phyloP scores from a whole-genome alignment of 305 asterid genomes.

The Fraxinus velutina region DNA sequence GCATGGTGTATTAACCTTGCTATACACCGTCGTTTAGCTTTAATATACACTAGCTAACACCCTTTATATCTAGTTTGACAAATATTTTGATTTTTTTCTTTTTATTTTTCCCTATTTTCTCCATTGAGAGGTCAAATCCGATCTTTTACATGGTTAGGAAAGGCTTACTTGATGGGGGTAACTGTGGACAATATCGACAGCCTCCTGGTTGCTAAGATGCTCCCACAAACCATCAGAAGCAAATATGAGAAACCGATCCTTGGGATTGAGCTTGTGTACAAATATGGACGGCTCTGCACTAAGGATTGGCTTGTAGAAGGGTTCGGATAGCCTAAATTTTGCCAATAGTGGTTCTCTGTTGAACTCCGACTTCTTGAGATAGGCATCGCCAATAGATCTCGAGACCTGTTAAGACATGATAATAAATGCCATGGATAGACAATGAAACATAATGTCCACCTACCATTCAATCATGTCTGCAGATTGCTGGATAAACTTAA shows the following conservation, averaged over 20 bases:
- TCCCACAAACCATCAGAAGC: slow-evolving; percentile 99
- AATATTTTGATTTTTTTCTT: background rate
- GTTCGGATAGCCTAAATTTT: slow-evolving; percentile 60
- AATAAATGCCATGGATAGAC: background rate
- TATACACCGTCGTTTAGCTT: background rate
- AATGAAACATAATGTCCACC: background rate
- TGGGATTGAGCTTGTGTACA: slow-evolving; percentile 54
- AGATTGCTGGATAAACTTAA: background rate
- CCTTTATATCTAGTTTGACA: background rate
- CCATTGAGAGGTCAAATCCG: background rate
- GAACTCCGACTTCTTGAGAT: slow-evolving; percentile 79
- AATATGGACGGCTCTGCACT: slow-evolving; percentile 76
- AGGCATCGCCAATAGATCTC: slow-evolving; percentile 92
- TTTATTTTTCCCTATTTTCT: background rate
- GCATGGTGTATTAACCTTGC: background rate
- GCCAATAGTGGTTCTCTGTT: slow-evolving; percentile 69
- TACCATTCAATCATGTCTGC: background rate
- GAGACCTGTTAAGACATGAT: slow-evolving; percentile 50
- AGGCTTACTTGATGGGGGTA: slow-evolving; percentile 59
- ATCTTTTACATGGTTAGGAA: background rate
- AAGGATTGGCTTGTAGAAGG: slow-evolving; percentile 66
- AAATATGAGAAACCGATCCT: slow-evolving; percentile 71
- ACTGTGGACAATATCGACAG: slow-evolving; percentile 68
- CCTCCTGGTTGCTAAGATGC: slow-evolving; percentile 90
- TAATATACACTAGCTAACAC: background rate